Conservation (phyloP, 257 asterid genomes). For the Solanum chaucha region DNA sequence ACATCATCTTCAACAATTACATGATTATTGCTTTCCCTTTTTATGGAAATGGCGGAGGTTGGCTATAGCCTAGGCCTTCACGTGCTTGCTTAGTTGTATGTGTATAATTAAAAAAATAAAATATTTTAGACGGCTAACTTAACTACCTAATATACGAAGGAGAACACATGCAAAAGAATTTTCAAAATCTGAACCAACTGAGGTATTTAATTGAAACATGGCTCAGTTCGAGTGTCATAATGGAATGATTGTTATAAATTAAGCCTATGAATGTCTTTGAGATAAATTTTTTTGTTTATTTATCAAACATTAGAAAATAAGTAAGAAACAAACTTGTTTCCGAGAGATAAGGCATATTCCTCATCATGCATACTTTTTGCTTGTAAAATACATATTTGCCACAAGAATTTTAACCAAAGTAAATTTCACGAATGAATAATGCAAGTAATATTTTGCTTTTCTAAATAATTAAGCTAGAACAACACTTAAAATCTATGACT, state of each 20-base stretch:
- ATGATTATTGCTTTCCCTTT: too few relatives aligned
- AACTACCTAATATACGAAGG: not conserved
- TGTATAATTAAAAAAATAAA: too few relatives aligned
- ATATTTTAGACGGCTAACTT: not conserved
- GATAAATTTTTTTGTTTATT: not conserved
- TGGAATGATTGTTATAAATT: not conserved
- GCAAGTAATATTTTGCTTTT: not conserved
- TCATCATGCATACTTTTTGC: not conserved
- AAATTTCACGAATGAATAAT: not conserved
- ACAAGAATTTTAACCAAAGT: not conserved
- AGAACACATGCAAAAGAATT: too few relatives aligned
- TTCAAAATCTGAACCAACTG: too few relatives aligned
- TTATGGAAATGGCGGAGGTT: too few relatives aligned
- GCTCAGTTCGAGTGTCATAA: not conserved
- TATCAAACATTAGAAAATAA: not conserved
- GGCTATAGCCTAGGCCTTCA: too few relatives aligned
- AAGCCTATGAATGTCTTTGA: not conserved
- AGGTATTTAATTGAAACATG: not conserved
- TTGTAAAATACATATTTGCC: not conserved
- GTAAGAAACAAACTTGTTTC: not conserved
- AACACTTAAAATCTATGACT: not conserved
- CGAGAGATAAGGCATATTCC: not conserved
- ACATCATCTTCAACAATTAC: too few relatives aligned
- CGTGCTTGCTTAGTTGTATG: too few relatives aligned
- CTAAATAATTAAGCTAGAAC: not conserved